Conservation (phyloP, 2,329 filamentous ascomycete genomes). For the Cladophialophora bantiana region DNA sequence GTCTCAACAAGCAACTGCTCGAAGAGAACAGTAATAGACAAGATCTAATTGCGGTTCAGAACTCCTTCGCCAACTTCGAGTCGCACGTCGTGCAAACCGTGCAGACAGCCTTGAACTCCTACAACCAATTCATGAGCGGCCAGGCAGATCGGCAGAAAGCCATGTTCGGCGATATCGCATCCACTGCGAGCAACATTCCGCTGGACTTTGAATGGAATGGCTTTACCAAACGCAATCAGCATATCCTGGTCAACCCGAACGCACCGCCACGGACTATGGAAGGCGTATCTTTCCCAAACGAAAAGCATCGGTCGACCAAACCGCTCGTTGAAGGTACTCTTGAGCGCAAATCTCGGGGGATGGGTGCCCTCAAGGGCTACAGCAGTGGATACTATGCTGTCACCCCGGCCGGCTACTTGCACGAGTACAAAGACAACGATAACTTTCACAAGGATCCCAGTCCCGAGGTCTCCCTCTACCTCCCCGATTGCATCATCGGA, state of each 20-base stretch:
- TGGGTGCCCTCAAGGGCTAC: conserved; percentile 76
- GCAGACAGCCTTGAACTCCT: conserved; percentile 81
- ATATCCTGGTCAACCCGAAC: conserved; percentile 78
- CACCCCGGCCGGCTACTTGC: conserved; percentile 84
- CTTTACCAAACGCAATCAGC: conserved; percentile 75
- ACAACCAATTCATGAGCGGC: conserved; percentile 78
- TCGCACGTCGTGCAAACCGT: conserved; percentile 81
- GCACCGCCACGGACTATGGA: conserved; percentile 76
- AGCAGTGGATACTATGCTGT: conserved; percentile 87
- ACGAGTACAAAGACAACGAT: conserved; percentile 96
- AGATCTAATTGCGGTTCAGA: conserved; percentile 89
- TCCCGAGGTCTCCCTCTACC: conserved; percentile 87
- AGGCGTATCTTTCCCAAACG: conserved; percentile 83
- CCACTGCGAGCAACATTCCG: conserved; percentile 76
- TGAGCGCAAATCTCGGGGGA: conserved; percentile 88
- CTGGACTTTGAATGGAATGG: conserved; percentile 90
- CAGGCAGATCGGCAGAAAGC: conserved; percentile 82
- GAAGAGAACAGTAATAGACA: conserved; percentile 94
- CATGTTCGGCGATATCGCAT: conserved; percentile 84
- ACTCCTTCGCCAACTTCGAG: conserved; percentile 87
- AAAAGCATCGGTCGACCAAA: conserved; percentile 79
- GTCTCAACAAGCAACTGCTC: conserved; percentile 86
- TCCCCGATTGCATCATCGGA: conserved; percentile 87
- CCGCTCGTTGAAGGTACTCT: conserved; percentile 86
- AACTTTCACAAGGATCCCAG: conserved; percentile 73